Evolutionary conservation across 2,329 filamentous ascomycete species (phyloP).

Genomic region (Sphaerulina populicola): DNA sequence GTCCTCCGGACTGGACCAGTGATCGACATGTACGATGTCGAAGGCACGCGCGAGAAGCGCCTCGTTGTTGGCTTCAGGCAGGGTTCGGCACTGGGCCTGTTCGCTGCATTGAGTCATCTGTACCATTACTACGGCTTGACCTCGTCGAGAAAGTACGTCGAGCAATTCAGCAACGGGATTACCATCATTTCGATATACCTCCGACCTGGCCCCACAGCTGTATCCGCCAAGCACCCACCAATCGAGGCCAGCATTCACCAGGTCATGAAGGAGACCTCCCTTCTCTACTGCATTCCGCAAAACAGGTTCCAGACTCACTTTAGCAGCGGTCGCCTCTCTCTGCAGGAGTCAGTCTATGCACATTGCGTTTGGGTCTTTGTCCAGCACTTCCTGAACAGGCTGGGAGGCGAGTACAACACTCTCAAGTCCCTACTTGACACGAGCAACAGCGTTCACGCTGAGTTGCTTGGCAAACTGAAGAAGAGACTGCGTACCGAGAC

Average conservation of each 20-base stretch:
- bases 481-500: conserved; percentile 90
- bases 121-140: conserved; percentile 99
- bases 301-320: conserved; percentile 93
- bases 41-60: conserved; percentile 82
- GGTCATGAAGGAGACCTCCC: conserved; percentile 96
- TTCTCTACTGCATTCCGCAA: conserved; percentile 94
- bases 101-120: conserved; percentile 87
- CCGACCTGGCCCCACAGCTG: conserved; percentile 56
- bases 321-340: conserved; percentile 71
- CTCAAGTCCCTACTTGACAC: conserved; percentile 70
- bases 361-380: conserved; percentile 98
- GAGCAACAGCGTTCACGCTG: conserved; percentile 75
- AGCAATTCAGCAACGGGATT: conserved; percentile 98
- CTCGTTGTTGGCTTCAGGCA: conserved; percentile 91
- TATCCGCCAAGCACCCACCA: conserved; percentile 56
- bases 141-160: conserved; percentile 88
- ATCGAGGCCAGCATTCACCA: conserved; percentile 95
- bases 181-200: conserved; percentile 95
- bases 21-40: conserved; percentile 95
- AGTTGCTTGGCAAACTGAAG: conserved; percentile 88
- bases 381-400: conserved; percentile 92
- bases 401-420: conserved; percentile 85
- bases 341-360: conserved; percentile 95
- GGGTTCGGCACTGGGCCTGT: conserved; percentile 82
- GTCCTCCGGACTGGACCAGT: conserved; percentile 83